Base-by-base conservation (phyloP, 78 protist genomes). In the Dictyostelium brefeldianum region DNA sequence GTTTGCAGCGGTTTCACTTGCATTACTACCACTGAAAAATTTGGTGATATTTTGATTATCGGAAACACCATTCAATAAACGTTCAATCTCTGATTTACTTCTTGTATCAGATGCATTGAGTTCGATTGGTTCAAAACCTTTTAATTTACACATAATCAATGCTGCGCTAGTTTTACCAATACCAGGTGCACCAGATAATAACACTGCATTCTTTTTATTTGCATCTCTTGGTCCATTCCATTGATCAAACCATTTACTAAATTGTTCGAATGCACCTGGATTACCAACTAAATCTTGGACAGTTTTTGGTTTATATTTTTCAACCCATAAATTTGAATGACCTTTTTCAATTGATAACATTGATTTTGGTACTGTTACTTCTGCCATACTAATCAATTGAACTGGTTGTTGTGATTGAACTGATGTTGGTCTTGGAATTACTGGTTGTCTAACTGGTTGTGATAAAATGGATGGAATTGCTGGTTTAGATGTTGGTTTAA, bases 141-240 rank as follows among this genome's bases (percentile, higher is more conserved):
- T 22, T 22, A 25, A 82, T 0, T 25, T 29, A 27, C 85, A 53
- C 8, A 95, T 94, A 54, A 97, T 36, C 5, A 48, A 62, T 5
- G 99, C 99, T 5, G 98, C 46, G 0, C 99, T 70, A 22, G 99
- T 98, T 87, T 98, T 98, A 48, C 99, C 99, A 41, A 98, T 96
- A 11, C 99, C 99, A 7, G 99, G 99, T 18, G 96, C 97, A 4
- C 99, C 98, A 0, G 97, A 57, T 25, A 98, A 56, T 18, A 98
- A 90, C 7, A 70, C 97, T 1, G 96, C 98, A 79, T 74, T 78
- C 36, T 47, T 51, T 17, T 12, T 70, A 53, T 17, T 14, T 36
- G 22, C 51, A 9, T 27, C 78, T 81, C 47, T 80, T 17, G 87
- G 57, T 22, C 15, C 10, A 4, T 95, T 18, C 98, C 98, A 97